These are phyloP conservation scores for Coelastrella sp. DNA, from an alignment of 139 green algal species.

Conservation along the genomic window DNA sequence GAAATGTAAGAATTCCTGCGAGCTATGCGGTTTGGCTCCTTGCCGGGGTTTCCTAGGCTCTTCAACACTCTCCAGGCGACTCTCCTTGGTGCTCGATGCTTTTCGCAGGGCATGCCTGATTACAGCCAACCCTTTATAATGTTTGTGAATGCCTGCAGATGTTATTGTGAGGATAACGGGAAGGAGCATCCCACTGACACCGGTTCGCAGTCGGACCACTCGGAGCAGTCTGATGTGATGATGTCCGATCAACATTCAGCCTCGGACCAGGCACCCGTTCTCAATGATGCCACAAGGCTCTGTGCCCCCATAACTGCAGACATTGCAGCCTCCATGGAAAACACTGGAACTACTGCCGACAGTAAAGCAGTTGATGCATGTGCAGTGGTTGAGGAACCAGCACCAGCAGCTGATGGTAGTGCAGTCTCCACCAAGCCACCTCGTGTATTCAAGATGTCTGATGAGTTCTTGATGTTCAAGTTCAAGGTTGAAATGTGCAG, in stretches of 20 bases:
- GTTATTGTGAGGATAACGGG: background rate
- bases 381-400: background rate
- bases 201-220: background rate
- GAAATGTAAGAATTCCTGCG: too few species aligned
- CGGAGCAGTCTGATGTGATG: slow-evolving; percentile 31
- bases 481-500: slow-evolving; percentile 49
- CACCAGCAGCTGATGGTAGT: background rate
- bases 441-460: slow-evolving; percentile 39
- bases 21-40: too few species aligned
- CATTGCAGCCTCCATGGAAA: background rate
- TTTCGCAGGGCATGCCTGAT: background rate
- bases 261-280: background rate
- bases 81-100: background rate
- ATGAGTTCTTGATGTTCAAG: slow-evolving; percentile 48
- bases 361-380: background rate
- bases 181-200: background rate
- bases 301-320: too few species aligned
- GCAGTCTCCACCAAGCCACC: background rate
- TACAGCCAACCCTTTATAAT: too few species aligned
- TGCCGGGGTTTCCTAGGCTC: too few species aligned
- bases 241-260: slow-evolving; percentile 5
- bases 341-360: background rate
- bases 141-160: background rate
- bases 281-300: background rate
- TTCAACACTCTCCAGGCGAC: background rate